These are phyloP conservation scores for Tylopilus sp. DNA, from an alignment of 768 basidiomycete genomes.

Conservation along the genomic window DNA sequence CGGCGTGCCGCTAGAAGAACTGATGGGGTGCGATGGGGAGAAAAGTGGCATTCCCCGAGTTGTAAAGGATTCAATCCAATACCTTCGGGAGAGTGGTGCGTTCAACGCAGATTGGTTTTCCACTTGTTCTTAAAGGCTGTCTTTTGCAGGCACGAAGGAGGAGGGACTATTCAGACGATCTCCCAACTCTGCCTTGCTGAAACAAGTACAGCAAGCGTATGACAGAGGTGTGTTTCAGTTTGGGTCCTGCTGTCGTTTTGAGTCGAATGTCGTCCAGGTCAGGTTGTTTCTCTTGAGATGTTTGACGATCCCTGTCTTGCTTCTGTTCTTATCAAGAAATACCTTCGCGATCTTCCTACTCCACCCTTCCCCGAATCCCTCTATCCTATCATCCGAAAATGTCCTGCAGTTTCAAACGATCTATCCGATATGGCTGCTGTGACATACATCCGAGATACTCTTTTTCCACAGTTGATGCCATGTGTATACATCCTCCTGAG, in stretches of 20 bases:
- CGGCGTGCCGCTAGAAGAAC: constrained; percentile 74
- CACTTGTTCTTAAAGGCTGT: not conserved
- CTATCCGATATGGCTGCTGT: constrained; percentile 55
- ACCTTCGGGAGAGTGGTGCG: constrained; percentile 56
- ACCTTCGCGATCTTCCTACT: constrained; percentile 73
- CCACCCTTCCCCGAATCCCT: constrained; percentile 72
- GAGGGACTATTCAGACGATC: constrained; percentile 86
- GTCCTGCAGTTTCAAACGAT: constrained; percentile 56
- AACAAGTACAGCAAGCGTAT: constrained; percentile 78
- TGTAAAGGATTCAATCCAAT: constrained; percentile 71
- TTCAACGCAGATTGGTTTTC: not conserved
- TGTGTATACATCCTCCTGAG: constrained; percentile 75
- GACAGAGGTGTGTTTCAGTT: constrained; percentile 55
- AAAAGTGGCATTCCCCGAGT: constrained; percentile 81
- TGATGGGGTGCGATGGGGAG: constrained; percentile 83
- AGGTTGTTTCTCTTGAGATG: constrained; percentile 73
- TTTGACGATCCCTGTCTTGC: constrained; percentile 79
- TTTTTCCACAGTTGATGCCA: constrained; percentile 65
- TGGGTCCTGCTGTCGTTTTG: not conserved
- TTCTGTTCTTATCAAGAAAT: constrained; percentile 84
- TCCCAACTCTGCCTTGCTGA: constrained; percentile 64
- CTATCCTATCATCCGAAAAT: constrained; percentile 63
- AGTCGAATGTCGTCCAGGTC: constrained; percentile 40
- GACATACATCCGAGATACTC: constrained; percentile 61
- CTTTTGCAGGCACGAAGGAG: constrained; percentile 49